Conservation (phyloP, 202 grass and related monocot species). For the Carex sylvatica region DNA sequence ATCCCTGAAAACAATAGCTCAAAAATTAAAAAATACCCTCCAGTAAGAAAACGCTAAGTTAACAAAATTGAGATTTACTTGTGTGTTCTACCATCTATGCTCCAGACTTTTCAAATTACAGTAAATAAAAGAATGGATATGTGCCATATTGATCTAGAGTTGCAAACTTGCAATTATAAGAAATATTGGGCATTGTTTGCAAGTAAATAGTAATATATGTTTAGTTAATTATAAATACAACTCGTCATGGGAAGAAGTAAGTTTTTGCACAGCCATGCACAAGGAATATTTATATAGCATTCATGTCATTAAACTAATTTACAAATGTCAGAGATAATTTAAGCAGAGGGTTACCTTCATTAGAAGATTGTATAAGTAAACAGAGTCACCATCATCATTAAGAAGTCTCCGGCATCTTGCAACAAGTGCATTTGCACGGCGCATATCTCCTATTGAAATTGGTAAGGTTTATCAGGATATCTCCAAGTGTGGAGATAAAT, state of each 20-base stretch:
- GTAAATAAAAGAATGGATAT: background rate
- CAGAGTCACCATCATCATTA: constrained; percentile 56
- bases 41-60: background rate
- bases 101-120: background rate
- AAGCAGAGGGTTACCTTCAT: constrained; percentile 61
- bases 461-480: background rate
- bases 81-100: background rate
- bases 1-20: constrained; percentile 51
- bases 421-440: constrained; percentile 93
- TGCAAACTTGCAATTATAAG: background rate
- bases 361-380: constrained; percentile 82
- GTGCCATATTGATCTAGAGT: background rate
- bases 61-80: background rate
- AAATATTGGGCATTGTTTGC: background rate
- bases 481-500: background rate
- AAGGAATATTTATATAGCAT: background rate
- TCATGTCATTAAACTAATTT: background rate
- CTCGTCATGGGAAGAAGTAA: background rate
- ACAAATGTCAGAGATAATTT: constrained; percentile 9
- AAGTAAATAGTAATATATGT: background rate
- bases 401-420: constrained; percentile 65
- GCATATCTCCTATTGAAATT: constrained; percentile 67
- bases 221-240: background rate
- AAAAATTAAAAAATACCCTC: background rate
- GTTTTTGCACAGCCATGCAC: background rate